A percentile compares a stretch with the other conserved stretches of the same genome.
Conservation (phyloP, 495 filamentous ascomycete genomes). For the Penicillium coffeae region DNA sequence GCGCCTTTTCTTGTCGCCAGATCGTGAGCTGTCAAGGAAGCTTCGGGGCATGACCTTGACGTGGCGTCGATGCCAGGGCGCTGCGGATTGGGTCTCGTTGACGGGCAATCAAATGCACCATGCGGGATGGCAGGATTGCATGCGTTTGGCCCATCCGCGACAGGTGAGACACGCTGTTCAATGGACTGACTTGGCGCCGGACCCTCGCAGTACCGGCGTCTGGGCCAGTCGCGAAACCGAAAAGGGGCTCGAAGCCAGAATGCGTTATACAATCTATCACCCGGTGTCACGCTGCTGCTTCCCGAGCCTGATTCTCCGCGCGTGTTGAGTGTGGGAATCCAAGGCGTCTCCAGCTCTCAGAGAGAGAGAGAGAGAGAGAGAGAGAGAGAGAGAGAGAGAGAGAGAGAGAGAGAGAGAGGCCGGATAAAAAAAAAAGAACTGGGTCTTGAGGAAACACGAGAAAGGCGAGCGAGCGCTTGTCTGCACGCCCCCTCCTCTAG, state of each 20-base stretch:
- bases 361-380: neutral
- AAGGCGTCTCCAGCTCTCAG: too few species aligned
- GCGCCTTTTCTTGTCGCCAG: slow-evolving; percentile 6
- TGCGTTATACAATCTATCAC: slow-evolving; percentile 23
- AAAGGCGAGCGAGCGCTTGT: slow-evolving; percentile 1
- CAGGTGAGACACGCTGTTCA: slow-evolving; percentile 24
- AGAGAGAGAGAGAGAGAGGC: neutral
- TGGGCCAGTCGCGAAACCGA: slow-evolving; percentile 18
- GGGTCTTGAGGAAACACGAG: neutral
- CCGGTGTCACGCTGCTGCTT: slow-evolving; percentile 27
- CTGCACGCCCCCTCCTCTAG: slow-evolving; percentile 1
- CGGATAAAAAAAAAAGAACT: neutral
- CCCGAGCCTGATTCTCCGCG: slow-evolving; percentile 11
- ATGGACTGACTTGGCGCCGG: slow-evolving; percentile 22
- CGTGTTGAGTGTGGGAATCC: neutral
- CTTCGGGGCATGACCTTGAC: slow-evolving; percentile 18
- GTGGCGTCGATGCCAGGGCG: slow-evolving; percentile 20
- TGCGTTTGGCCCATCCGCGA: slow-evolving; percentile 27
- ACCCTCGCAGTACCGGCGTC: slow-evolving; percentile 23
- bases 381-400: neutral
- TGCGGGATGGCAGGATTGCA: slow-evolving; percentile 31
- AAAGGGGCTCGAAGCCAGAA: slow-evolving; percentile 16
- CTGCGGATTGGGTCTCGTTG: slow-evolving; percentile 17
- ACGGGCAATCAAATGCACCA: slow-evolving; percentile 25
- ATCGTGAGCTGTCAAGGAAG: slow-evolving; percentile 17